These are phyloP conservation scores for Allantophomopsis lycopodina DNA, from an alignment of 2,329 filamentous ascomycete species.

Conservation along the genomic window DNA sequence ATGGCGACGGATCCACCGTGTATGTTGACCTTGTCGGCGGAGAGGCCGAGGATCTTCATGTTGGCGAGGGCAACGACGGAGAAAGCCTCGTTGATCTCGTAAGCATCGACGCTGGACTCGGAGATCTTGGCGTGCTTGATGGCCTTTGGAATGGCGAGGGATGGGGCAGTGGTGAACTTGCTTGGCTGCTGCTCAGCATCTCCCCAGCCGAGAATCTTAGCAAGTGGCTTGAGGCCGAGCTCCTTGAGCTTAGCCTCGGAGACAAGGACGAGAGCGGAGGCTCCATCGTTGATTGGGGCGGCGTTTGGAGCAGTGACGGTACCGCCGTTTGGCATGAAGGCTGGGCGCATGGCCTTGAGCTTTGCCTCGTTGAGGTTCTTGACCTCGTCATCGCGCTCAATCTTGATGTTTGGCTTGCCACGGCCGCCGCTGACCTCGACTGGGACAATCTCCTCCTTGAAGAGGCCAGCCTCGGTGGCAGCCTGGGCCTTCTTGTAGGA, in stretches of 20 bases:
- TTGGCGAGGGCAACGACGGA: constrained; percentile 93
- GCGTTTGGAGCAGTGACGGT: constrained; percentile 95
- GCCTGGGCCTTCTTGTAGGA: constrained; percentile 89
- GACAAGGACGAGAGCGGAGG: constrained; percentile 81
- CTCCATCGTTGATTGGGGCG: constrained; percentile 90
- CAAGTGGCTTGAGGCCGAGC: constrained; percentile 79
- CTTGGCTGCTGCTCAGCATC: constrained; percentile 84
- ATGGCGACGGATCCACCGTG: constrained; percentile 93
- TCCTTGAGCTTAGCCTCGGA: constrained; percentile 91
- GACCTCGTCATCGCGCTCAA: constrained; percentile 86
- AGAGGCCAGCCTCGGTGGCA: constrained; percentile 68
- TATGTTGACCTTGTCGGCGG: constrained; percentile 81
- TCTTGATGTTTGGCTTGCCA: constrained; percentile 71
- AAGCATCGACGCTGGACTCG: constrained; percentile 70
- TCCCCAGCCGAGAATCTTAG: constrained; percentile 95
- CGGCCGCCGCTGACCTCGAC: constrained; percentile 78
- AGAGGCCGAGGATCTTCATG: constrained; percentile 75
- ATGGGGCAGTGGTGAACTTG: constrained; percentile 91
- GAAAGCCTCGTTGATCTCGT: constrained; percentile 99
- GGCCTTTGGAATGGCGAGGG: constrained; percentile 92
- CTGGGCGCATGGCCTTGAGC: constrained; percentile 73
- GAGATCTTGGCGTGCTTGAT: constrained; percentile 84
- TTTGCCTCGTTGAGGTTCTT: constrained; percentile 86
- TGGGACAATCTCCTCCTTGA: constrained; percentile 77
- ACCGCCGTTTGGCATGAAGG: constrained; percentile 65